phyloP scores from a whole-genome alignment of 192 early-diverging fungal genomes.

The Dissophora ornata region DNA sequence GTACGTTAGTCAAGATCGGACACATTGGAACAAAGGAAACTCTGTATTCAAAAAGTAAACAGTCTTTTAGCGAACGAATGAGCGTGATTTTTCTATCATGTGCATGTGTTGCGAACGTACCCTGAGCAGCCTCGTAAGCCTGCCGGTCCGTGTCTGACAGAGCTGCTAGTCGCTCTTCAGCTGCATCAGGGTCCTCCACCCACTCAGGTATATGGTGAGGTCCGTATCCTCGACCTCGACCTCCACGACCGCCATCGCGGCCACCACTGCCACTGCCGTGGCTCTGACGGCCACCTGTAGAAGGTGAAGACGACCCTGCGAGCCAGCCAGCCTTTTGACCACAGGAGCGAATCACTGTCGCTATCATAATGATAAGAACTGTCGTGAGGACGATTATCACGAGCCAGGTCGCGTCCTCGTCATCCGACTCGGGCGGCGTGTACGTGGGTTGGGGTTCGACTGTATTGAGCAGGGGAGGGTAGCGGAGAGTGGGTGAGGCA shows the following conservation, averaged over 20 bases:
- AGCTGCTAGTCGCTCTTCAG: conserved; percentile 25
- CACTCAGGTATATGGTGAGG: conserved; percentile 24
- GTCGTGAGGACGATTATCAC: conserved; percentile 19
- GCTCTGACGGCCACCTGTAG: not conserved
- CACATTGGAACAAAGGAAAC: too few species aligned
- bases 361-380: conserved; percentile 40
- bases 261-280: conserved; percentile 7
- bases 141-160: conserved; percentile 40
- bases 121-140: conserved; percentile 33
- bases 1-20: too few species aligned
- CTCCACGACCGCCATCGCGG: conserved; percentile 1
- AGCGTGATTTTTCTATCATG: too few species aligned
- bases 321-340: conserved; percentile 52
- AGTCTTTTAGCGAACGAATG: too few species aligned
- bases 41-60: too few species aligned
- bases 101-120: too few species aligned
- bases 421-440: conserved; percentile 12
- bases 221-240: conserved; percentile 5
- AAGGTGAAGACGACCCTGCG: conserved; percentile 17
- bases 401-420: conserved; percentile 38
- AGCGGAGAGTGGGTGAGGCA: not conserved
- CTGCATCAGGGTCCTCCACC: conserved; percentile 28
- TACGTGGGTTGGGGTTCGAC: not conserved
- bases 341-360: conserved; percentile 47
- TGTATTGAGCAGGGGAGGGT: not conserved